phyloP scores from a whole-genome alignment of 169 alveolate genomes.

The Cryptosporidium sp. region DNA sequence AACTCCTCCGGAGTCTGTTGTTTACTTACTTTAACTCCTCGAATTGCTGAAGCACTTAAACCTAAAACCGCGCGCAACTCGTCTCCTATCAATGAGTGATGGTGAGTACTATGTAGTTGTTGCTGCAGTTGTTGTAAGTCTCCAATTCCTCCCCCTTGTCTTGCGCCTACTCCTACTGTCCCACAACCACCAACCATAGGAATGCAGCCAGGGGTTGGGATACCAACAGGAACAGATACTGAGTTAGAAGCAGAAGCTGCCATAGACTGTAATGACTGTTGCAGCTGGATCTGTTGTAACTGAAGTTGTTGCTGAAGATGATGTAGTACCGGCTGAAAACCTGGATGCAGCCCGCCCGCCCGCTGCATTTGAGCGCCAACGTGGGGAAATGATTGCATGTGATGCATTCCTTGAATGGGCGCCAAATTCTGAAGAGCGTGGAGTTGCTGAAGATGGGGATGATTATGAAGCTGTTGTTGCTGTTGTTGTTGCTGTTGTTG shows the following conservation, averaged over 20 bases:
- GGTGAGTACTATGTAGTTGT: neutral
- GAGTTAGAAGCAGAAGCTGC: neutral
- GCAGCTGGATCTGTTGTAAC: slow-evolving; percentile 7
- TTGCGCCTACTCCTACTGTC: neutral
- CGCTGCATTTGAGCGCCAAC: neutral
- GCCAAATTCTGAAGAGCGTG: slow-evolving; percentile 27
- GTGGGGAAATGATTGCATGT: slow-evolving; percentile 21
- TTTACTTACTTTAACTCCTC: slow-evolving; percentile 48
- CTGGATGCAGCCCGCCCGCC: slow-evolving; percentile 8
- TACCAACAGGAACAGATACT: neutral
- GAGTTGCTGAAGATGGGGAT: neutral
- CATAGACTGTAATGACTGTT: neutral
- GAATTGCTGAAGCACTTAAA: slow-evolving; percentile 67
- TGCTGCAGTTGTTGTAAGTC: neutral
- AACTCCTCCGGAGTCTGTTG: neutral
- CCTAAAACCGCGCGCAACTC: slow-evolving; percentile 66
- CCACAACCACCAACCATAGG: neutral
- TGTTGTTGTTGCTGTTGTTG: no score
- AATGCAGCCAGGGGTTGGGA: neutral
- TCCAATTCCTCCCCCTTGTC: neutral
- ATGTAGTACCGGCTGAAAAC: slow-evolving; percentile 28
- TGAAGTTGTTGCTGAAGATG: slow-evolving; percentile 17
- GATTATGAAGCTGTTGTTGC: no score
- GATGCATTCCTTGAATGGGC: neutral
- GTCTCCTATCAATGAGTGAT: slow-evolving; percentile 52